Evolutionary conservation across 169 alveolate genomes (phyloP).

Genomic region (Eimeria sp.): DNA sequence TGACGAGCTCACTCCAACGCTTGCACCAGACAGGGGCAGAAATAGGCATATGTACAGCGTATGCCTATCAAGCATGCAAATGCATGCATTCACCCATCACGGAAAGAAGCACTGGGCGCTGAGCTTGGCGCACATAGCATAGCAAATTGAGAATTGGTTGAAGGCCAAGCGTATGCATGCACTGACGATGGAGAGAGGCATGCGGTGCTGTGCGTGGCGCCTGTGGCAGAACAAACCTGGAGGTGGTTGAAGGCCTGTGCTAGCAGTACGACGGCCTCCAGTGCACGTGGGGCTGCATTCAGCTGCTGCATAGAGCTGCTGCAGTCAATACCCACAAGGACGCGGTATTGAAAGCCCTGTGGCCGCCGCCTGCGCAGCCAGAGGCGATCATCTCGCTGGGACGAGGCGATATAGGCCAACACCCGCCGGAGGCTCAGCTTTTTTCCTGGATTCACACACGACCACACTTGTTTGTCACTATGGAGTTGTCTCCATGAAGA

Average conservation of each 20-base stretch:
- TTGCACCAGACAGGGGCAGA: not conserved
- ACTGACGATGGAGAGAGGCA: not conserved
- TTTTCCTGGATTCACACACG: conserved; percentile 91
- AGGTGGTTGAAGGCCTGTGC: conserved; percentile 90
- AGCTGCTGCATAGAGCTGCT: conserved; percentile 96
- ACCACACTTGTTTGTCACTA: not conserved
- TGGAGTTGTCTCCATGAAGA: not conserved
- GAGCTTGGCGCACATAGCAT: not conserved
- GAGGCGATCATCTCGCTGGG: conserved; percentile 99
- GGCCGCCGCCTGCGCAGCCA: conserved; percentile 99
- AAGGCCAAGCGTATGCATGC: conserved; percentile 83
- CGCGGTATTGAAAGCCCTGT: conserved; percentile 97
- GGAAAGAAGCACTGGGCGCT: not conserved
- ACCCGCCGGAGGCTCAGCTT: conserved; percentile 98
- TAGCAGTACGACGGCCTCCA: conserved; percentile 91
- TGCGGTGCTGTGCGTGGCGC: not conserved
- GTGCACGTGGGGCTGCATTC: conserved; percentile 93
- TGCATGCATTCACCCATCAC: not conserved
- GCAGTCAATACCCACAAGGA: conserved; percentile 97
- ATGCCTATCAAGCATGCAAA: not conserved
- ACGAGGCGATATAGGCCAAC: conserved; percentile 99
- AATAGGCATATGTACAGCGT: not conserved
- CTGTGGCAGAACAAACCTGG: conserved; percentile 24
- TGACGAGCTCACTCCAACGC: not conserved
- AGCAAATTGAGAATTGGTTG: conserved; percentile 81